Evolutionary conservation across 768 basidiomycete species (phyloP), one percentile per base, ranked within the genome.

Genomic region (Serendipita vermifera): DNA sequence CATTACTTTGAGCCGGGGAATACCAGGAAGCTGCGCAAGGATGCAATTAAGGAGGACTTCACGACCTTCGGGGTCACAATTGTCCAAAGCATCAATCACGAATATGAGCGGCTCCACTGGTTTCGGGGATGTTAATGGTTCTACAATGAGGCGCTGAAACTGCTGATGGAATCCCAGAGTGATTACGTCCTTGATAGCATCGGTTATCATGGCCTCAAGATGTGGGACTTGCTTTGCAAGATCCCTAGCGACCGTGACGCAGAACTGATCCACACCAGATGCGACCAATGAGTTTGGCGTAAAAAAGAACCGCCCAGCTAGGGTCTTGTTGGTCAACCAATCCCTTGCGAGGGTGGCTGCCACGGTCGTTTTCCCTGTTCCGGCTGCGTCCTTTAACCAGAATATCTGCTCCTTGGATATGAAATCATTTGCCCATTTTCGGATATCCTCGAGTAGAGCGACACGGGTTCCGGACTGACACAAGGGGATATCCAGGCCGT

Each of bases 321-420:
- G 29, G 5, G 5, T 4, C 29, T n/a, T 20, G 5, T 51, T n/a
- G 24, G 5, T 22, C 9, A 51, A 15, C 46, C 46, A 51, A 9
- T 51, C 46, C 9, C 32, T 29, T 9, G 46, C 46, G 9, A 51
- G 17, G 5, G 46, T 51, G 22, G 46, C 46, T 11, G 46, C 46
- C 7, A 51, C 32, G 4, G 46, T 51, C 29, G 46, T 24, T n/a
- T 51, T 51, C 27, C 46, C 46, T 9, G 46, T 51, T 9, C 46
- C 46, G 11, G 46, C 46, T n/a, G 46, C 46, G 29, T 51, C 46
- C 7, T 51, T 51, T 5, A 51, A 31, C 46, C 46, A 51, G 22
- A 20, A 51, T 22, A 51, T 31, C 17, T 51, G 46, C 11, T 13
- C 24, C 32, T 22, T 24, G 11, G 7, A 27, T 7, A n/a, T 22